Conservation (phyloP, 768 basidiomycete genomes). For the Austroboletus eburneus region DNA sequence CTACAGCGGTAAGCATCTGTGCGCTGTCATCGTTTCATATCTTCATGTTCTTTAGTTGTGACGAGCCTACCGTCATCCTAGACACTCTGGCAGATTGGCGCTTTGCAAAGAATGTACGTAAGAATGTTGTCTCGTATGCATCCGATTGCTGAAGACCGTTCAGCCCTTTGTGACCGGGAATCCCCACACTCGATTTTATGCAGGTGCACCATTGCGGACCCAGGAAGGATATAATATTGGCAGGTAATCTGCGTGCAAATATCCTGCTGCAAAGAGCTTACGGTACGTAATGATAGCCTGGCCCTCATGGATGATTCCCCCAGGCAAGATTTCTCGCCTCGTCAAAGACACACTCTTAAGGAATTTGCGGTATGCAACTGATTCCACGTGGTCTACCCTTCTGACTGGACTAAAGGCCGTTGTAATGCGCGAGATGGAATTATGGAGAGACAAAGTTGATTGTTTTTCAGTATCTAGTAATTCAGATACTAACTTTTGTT, state of each 20-base stretch:
- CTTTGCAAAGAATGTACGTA: slow-evolving; percentile 73
- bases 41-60: slow-evolving; percentile 45
- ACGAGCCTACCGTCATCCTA: slow-evolving; percentile 83
- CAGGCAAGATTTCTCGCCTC: slow-evolving; percentile 78
- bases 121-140: neutral
- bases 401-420: slow-evolving; percentile 48
- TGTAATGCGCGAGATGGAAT: slow-evolving; percentile 91
- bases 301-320: slow-evolving; percentile 84
- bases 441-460: slow-evolving; percentile 86
- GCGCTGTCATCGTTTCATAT: neutral
- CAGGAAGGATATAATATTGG: slow-evolving; percentile 90
- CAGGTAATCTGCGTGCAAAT: slow-evolving; percentile 44
- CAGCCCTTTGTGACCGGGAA: slow-evolving; percentile 68
- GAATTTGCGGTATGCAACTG: slow-evolving; percentile 70
- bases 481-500: neutral
- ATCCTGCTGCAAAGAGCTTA: slow-evolving; percentile 3
- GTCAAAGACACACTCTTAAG: slow-evolving; percentile 88
- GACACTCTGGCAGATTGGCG: slow-evolving; percentile 84
- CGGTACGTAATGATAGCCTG: slow-evolving; percentile 47
- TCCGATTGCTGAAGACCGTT: neutral
- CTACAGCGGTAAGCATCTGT: slow-evolving; percentile 55
- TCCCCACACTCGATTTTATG: slow-evolving; percentile 82
- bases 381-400: neutral
- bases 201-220: slow-evolving; percentile 85
- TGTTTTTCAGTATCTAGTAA: neutral